Base-by-base conservation (phyloP, 768 basidiomycete genomes). In the Boletus fagicola region DNA sequence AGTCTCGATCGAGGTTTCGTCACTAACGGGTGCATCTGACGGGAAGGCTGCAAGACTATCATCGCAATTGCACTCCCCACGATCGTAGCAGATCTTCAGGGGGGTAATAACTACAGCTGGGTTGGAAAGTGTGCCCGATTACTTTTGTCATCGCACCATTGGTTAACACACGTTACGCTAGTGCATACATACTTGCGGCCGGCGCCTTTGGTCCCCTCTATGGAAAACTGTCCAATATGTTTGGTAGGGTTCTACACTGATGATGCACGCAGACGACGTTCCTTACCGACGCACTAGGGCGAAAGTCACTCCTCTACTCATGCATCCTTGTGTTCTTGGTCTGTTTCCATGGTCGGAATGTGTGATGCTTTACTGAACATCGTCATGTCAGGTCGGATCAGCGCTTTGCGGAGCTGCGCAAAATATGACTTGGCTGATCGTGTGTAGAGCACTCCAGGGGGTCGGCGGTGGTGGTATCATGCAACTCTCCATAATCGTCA, bases 401-500 rank as follows among this genome's bases (percentile, higher is more conserved):
- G 89, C 88, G 4, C 72, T 93, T 43, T 92, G 89, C 64, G 91
- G 90, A 12, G 85, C 88, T 1, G 89, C 91, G 0, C 86, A 93
- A 65, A 83, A 56, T 54, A 86, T 92, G 82, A 79, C 75, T 4
- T 90, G 88, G 91, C 73, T 94, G 10, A 83, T 91, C 38, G 76
- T 88, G 0, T 83, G 81, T 46, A 83, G 92, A 60, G 91, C 88
- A 2, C 76, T 93, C 2, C 91, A 93, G 70, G 91, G 92, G 11
- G 83, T 92, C 30, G 91, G 91, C 16, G 89, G 88, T 15, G 89
- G 88, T 7, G 90, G 88, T 1, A 85, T 91, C 54, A 76, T 90
- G 22, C 87, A 88, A 64, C 74, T 90, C 60, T 84, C 86, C 9
- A 83, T 86, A 51, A 91, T 92, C 64, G 87, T 83, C 2, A 85